phyloP scores from a whole-genome alignment of 2,329 filamentous ascomycete genomes.

The Diaporthe helianthi region DNA sequence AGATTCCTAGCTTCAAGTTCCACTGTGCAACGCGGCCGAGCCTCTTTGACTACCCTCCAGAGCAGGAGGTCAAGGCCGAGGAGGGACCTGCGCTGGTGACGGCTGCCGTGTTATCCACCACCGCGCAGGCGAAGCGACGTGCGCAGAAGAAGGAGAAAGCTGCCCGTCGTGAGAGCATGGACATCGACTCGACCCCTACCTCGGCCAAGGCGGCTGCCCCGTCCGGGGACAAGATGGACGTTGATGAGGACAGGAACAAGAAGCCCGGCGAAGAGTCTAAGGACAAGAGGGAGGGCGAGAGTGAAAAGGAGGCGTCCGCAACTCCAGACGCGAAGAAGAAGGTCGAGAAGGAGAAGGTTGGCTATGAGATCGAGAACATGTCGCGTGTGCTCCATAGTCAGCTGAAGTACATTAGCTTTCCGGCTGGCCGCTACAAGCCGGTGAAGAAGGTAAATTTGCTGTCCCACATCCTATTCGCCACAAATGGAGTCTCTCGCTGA shows the following conservation, averaged over 20 bases:
- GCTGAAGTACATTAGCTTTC: slow-evolving; percentile 95
- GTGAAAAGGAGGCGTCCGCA: slow-evolving; percentile 62
- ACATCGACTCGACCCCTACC: slow-evolving; percentile 81
- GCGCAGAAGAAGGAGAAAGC: slow-evolving; percentile 94
- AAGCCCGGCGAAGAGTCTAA: slow-evolving; percentile 57
- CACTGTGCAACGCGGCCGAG: slow-evolving; percentile 93
- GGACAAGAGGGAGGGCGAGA: slow-evolving; percentile 67
- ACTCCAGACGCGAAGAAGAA: slow-evolving; percentile 80
- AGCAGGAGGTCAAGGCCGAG: slow-evolving; percentile 93
- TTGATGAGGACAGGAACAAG: slow-evolving; percentile 70
- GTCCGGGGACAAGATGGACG: slow-evolving; percentile 86
- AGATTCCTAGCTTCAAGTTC: slow-evolving; percentile 94
- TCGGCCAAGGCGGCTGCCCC: slow-evolving; percentile 65
- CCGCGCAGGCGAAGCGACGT: slow-evolving; percentile 93
- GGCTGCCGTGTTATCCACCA: slow-evolving; percentile 94
- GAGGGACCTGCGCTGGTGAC: slow-evolving; percentile 94
- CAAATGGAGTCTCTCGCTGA: slow-evolving; percentile 25
- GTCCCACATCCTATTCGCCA: not conserved
- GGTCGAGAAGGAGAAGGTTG: slow-evolving; percentile 92
- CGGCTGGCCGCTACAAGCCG: slow-evolving; percentile 87
- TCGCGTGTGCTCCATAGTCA: slow-evolving; percentile 90
- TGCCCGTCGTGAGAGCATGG: slow-evolving; percentile 91
- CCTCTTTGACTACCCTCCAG: slow-evolving; percentile 96
- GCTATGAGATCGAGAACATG: slow-evolving; percentile 97
- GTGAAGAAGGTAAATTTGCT: slow-evolving; percentile 75